phyloP scores from a whole-genome alignment of 805 yeast genomes.

The Pichia paraexigua region DNA sequence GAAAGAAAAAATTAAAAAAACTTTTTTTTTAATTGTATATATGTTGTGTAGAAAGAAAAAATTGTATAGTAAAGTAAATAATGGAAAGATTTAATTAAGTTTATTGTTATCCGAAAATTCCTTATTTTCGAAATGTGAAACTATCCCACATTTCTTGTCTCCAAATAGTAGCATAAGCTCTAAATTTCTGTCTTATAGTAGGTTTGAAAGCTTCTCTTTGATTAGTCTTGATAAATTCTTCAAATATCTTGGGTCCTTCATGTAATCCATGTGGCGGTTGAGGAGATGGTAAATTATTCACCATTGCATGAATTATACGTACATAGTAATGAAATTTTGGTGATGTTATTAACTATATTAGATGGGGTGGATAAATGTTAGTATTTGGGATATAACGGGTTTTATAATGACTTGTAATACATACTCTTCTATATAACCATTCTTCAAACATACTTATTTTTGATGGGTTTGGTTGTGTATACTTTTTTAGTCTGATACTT shows the following conservation, averaged over 20 bases:
- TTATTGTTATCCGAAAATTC: too few species aligned
- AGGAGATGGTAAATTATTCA: constrained; percentile 52
- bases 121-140: constrained; percentile 37
- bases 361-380: background rate
- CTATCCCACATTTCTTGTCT: constrained; percentile 50
- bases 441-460: constrained; percentile 36
- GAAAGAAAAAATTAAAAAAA: constrained; percentile 7
- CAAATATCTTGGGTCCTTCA: background rate
- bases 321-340: constrained; percentile 58
- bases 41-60: too few species aligned
- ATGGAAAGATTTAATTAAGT: too few species aligned
- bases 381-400: background rate
- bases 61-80: too few species aligned
- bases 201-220: constrained; percentile 32
- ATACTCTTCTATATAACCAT: constrained; percentile 29
- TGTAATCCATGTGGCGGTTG: constrained; percentile 14
- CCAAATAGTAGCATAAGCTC: constrained; percentile 54
- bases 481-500: too few species aligned
- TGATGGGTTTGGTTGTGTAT: too few species aligned
- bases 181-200: constrained; percentile 44
- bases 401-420: background rate
- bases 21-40: too few species aligned
- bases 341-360: constrained; percentile 41
- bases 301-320: constrained; percentile 48
- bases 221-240: background rate